Evolutionary conservation across 192 early-diverging fungal species (phyloP), one percentile per base, ranked within the genome.

Genomic region (Entomortierella chlamydospora): DNA sequence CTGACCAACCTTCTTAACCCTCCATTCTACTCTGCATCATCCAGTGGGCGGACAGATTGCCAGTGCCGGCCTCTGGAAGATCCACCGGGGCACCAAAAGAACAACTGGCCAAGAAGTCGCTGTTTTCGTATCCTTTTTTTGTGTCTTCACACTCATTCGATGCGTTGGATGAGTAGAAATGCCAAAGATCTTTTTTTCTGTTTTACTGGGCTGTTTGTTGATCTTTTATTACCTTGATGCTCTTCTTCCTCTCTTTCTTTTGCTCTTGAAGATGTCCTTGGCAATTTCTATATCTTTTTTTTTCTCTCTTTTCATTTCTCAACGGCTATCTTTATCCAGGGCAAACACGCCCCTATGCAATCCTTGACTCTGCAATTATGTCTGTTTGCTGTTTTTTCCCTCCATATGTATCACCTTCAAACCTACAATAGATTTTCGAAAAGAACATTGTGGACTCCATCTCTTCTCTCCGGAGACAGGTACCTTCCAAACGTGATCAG

Each of bases 1-100:
- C 25, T 54, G 52, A 25, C 52, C 6, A 28, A 25, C 9, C 28
- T 5, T 13, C 5, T 26, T 26, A 20, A 11, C 57, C 30, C n/a
- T 34, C 42, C 30, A 42, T 57, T n/a, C 11, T 18, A 4, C 2
- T 12, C 26, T 33, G 11, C 54, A 25, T 33, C 78, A 83, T 64
- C 70, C 81, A 70, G 79, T 89, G 49, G 81, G 84, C n/a, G 70
- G 74, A 10, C 88, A 87, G 64, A 82, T 89, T 41, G 85, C 84
- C 43, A 83, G 84, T 29, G 78, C 90, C 0, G 93, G 93, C n/a
- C 82, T 91, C 12, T 94, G 93, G 93, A 88, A 90, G 64, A 89
- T 94, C 42, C 89, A 90, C 65, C 61, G 73, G 42, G 90, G 87
- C 22, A 85, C 72, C 34, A 84, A 87, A 29, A 86, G 86, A 29